Evolutionary conservation across 2,329 filamentous ascomycete species (phyloP).

Genomic region (Pseudocercospora fuligena): DNA sequence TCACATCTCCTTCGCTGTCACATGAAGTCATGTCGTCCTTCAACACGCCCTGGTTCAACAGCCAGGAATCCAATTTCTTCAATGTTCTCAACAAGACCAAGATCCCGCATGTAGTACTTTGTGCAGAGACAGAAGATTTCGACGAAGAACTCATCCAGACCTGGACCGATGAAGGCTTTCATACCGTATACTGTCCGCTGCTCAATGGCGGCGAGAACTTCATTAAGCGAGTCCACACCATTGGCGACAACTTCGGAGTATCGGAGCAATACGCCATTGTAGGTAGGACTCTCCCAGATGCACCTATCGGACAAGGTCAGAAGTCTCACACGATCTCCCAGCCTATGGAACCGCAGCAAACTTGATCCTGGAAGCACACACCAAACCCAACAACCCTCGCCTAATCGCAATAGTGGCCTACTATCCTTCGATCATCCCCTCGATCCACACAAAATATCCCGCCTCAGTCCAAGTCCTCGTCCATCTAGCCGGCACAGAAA

Average conservation of each 20-base stretch:
- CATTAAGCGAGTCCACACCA: conserved; percentile 54
- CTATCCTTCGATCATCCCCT: conserved; percentile 65
- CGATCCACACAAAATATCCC: conserved; percentile 51
- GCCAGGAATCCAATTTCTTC: conserved; percentile 41
- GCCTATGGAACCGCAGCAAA: conserved; percentile 68
- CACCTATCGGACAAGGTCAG: not conserved
- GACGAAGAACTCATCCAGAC: conserved; percentile 58
- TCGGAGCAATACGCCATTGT: conserved; percentile 67
- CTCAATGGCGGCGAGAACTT: conserved; percentile 55
- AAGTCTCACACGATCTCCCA: conserved; percentile 36
- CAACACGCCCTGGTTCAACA: conserved; percentile 41
- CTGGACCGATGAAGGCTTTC: conserved; percentile 66
- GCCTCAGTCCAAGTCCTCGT: conserved; percentile 56
- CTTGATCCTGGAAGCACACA: conserved; percentile 62
- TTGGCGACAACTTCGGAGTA: conserved; percentile 60
- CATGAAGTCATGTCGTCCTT: conserved; percentile 34
- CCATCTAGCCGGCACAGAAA: conserved; percentile 58
- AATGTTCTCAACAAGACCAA: conserved; percentile 46
- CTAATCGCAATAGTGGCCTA: conserved; percentile 66
- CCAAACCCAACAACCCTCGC: conserved; percentile 59
- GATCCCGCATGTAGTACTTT: conserved; percentile 54
- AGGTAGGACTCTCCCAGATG: conserved; percentile 49
- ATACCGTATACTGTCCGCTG: conserved; percentile 61
- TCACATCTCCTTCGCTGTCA: conserved; percentile 4
- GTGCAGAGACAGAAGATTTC: conserved; percentile 60